phyloP scores from a whole-genome alignment of 139 green algal species.

The Pseudopediastrum boryanum region DNA sequence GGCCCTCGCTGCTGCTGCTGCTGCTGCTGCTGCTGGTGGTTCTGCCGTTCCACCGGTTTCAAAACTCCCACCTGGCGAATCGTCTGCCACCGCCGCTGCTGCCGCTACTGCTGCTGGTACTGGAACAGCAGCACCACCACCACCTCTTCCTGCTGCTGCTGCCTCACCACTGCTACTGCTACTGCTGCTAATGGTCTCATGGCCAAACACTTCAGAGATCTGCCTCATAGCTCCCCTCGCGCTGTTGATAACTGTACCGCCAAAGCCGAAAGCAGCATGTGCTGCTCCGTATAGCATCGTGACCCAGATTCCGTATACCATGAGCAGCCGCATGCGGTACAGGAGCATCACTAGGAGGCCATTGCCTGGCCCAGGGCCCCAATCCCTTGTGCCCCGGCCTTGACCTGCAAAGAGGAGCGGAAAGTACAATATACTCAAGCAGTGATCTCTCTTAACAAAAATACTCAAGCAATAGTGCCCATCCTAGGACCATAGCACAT shows the following conservation, averaged over 20 bases:
- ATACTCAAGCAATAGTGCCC: too few relatives aligned
- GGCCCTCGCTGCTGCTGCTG: not conserved
- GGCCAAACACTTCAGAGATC: too few relatives aligned
- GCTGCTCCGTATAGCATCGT: slow-evolving; percentile 28
- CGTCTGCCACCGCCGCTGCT: not conserved
- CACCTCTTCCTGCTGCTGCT: not conserved
- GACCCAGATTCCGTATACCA: slow-evolving; percentile 1
- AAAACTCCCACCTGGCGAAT: not conserved
- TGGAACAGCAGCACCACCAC: not conserved
- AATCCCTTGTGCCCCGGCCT: not conserved
- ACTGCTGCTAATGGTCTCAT: too few relatives aligned
- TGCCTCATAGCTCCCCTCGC: not conserved
- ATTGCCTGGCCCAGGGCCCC: slow-evolving; percentile 20
- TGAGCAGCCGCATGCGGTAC: slow-evolving; percentile 33
- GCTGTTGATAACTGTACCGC: not conserved
- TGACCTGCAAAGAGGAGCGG: too few relatives aligned
- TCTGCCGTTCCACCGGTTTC: not conserved
- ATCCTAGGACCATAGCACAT: too few relatives aligned
- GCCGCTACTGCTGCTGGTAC: not conserved
- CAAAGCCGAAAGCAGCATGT: slow-evolving; percentile 2
- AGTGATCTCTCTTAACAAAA: too few relatives aligned
- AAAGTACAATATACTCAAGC: too few relatives aligned
- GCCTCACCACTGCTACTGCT: too few relatives aligned
- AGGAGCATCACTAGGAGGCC: slow-evolving; percentile 32
- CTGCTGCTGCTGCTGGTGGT: slow-evolving; percentile 24